These are phyloP conservation scores for Haplosporangium gracile DNA, from an alignment of 192 early-diverging fungal genomes.

Conservation along the genomic window DNA sequence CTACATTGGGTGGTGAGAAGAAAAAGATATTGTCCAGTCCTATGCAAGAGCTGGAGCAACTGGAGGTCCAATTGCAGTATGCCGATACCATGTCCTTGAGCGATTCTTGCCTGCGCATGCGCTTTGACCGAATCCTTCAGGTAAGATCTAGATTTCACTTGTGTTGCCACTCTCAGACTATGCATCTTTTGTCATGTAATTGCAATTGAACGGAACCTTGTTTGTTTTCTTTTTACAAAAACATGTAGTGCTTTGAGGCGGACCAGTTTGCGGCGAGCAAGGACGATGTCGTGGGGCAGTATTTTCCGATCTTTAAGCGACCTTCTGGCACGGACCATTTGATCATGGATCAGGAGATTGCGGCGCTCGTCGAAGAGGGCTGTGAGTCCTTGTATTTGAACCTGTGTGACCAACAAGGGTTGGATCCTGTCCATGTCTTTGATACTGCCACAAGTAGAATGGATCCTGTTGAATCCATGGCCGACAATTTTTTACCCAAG, in stretches of 20 bases:
- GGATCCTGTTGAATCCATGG: slow-evolving; percentile 22
- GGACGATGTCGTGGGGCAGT: slow-evolving; percentile 42
- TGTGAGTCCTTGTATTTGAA: slow-evolving; percentile 20
- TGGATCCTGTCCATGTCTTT: slow-evolving; percentile 6
- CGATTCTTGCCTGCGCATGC: slow-evolving; percentile 45
- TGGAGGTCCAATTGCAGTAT: slow-evolving; percentile 40
- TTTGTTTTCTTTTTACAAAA: not conserved
- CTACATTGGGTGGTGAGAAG: not conserved
- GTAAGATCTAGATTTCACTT: not conserved
- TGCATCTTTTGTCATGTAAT: not conserved
- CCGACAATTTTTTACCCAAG: slow-evolving; percentile 26
- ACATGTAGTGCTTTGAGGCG: slow-evolving; percentile 28
- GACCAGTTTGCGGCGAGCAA: slow-evolving; percentile 40
- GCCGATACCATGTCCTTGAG: slow-evolving; percentile 43
- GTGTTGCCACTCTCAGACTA: not conserved
- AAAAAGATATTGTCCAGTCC: not conserved
- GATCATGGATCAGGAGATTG: slow-evolving; percentile 43
- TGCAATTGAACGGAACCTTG: not conserved
- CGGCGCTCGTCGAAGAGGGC: slow-evolving; percentile 29
- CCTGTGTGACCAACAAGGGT: not conserved
- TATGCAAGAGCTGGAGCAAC: slow-evolving; percentile 21
- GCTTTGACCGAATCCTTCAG: slow-evolving; percentile 21
- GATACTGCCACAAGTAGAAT: slow-evolving; percentile 13
- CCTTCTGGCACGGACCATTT: slow-evolving; percentile 43
- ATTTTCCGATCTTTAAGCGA: slow-evolving; percentile 30